Evolutionary conservation across 208 protist species (phyloP), one percentile per base, ranked within the genome.

Genomic region (Crithidia expoeki): DNA sequence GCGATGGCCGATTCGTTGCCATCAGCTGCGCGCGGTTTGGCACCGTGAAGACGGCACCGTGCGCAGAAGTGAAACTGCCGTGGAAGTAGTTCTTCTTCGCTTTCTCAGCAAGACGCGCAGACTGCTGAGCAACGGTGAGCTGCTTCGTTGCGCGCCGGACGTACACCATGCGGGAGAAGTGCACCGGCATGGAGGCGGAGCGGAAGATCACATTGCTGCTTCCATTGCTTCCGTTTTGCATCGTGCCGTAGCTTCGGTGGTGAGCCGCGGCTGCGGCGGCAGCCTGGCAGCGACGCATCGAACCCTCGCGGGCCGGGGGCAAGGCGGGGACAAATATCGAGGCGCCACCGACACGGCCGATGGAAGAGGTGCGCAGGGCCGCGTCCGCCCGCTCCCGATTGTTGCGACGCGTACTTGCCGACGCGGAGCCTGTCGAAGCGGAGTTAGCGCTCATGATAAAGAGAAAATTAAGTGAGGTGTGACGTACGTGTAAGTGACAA

Each of bases 61-160:
- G 89, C 19, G 74, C 78, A 9, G 89, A 94, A 33, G 86, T 90
- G 71, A 94, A 94, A 56, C 82, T 86, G 36, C 83, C 89, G 78
- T 92, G 85, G 58, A 90, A 94, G 50, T 85, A 89, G 63, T 85
- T 88, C 52, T 83, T 81, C 62, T 78, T 81, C 2, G 85, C 86
- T 71, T 89, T 79, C 59, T 94, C 83, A 1, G 77, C 85, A 30
- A 94, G 66, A 30, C 80, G 79, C 11, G 72, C 79, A 23, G 83
- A 84, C 70, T 91, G 83, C 81, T 94, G 73, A 1, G 68, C 67
- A 1, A 94, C 79, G 12, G 81, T 90, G 17, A 83, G 79, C 70
- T 84, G 74, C 57, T 76, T 78, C 25, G 72, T 51, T 2, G 47
- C 46, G 0, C 70, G 67, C 11, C 78, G 75, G 14, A 72, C 67